Percentiles rank a stretch among this genome's conserved stretches.
phyloP scores from a whole-genome alignment of 345 rosid species.

The Linum usitatissimum region DNA sequence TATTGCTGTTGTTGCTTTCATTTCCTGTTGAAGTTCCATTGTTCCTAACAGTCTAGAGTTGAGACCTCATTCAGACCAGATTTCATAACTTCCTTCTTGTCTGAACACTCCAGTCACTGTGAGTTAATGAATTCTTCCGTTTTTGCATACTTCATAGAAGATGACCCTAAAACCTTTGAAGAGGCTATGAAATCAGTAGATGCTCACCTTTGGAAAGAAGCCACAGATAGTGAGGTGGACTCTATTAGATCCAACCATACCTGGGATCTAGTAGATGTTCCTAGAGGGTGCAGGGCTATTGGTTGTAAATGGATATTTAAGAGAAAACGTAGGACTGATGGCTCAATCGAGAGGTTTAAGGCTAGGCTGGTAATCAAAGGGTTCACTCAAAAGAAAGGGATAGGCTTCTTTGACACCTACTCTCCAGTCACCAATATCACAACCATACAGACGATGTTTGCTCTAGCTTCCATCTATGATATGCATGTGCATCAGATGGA shows the following conservation, averaged over 20 bases:
- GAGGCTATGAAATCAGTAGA: neutral
- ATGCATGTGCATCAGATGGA: neutral
- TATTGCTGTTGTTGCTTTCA: too few relatives aligned
- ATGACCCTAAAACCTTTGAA: neutral
- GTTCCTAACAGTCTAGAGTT: too few relatives aligned
- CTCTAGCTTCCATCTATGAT: neutral
- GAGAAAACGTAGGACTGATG: neutral
- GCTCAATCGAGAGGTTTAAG: neutral
- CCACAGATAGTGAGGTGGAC: neutral
- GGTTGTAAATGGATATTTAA: slow-evolving; percentile 3
- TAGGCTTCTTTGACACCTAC: neutral
- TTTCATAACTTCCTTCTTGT: neutral
- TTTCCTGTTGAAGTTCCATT: too few relatives aligned
- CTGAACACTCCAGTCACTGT: too few relatives aligned
- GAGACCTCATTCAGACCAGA: neutral
- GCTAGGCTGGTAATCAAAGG: neutral
- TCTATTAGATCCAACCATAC: neutral
- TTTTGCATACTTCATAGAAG: too few relatives aligned
- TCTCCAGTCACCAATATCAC: neutral
- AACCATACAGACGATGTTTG: neutral
- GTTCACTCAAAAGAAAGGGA: neutral
- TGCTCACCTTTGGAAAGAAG: neutral
- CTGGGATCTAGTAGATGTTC: neutral
- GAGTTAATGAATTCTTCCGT: too few relatives aligned
- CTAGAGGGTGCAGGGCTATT: neutral